Percentiles rank a stretch among this genome's conserved stretches.
These are phyloP conservation scores for Malassezia cuniculi DNA, from an alignment of 1,284 basidiomycete genomes.

Conservation along the genomic window DNA sequence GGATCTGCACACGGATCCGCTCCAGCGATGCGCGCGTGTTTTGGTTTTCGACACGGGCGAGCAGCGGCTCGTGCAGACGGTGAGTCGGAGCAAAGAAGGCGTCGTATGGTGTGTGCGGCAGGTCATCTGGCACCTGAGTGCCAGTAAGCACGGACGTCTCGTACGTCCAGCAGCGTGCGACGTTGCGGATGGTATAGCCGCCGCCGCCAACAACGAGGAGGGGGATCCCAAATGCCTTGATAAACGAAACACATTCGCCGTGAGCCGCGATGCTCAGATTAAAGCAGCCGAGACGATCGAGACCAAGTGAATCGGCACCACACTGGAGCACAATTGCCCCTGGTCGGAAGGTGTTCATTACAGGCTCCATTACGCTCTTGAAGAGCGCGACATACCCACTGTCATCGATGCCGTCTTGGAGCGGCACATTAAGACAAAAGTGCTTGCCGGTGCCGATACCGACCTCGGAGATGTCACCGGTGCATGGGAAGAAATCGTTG, in stretches of 20 bases:
- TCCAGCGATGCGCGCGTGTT: conserved; percentile 64
- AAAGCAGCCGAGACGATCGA: conserved; percentile 88
- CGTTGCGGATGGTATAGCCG: conserved; percentile 80
- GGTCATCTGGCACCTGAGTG: conserved; percentile 65
- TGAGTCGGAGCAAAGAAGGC: conserved; percentile 84
- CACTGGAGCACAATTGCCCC: conserved; percentile 89
- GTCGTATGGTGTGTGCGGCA: conserved; percentile 81
- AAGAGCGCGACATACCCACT: conserved; percentile 89
- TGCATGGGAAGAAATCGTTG: conserved; percentile 71
- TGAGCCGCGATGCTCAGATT: conserved; percentile 98
- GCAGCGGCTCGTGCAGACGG: conserved; percentile 81
- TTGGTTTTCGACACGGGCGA: conserved; percentile 79
- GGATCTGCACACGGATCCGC: conserved; percentile 67
- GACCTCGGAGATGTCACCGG: conserved; percentile 40
- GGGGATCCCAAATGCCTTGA: conserved; percentile 79
- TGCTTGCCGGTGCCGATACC: conserved; percentile 60
- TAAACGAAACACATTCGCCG: conserved; percentile 92
- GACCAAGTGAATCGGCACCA: conserved; percentile 88
- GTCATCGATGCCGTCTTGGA: conserved; percentile 93
- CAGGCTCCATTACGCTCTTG: conserved; percentile 89
- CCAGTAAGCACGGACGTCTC: conserved; percentile 73
- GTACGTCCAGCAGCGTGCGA: conserved; percentile 96
- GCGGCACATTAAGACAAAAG: conserved; percentile 86
- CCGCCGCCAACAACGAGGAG: conserved; percentile 84
- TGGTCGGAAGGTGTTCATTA: conserved; percentile 76